These are phyloP conservation scores for Russula foetens DNA, from an alignment of 768 basidiomycete species.

Conservation along the genomic window DNA sequence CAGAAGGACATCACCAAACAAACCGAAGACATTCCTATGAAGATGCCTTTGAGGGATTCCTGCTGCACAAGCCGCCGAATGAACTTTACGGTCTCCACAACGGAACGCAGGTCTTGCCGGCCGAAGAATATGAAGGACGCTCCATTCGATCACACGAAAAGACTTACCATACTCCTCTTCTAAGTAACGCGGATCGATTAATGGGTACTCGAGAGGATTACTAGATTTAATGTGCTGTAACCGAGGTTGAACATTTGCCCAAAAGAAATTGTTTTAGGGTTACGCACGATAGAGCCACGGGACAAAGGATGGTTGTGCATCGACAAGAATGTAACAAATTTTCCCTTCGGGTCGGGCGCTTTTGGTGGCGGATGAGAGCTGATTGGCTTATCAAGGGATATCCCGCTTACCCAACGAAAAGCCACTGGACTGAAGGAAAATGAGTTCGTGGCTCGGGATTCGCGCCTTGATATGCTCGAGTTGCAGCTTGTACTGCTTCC, in stretches of 20 bases:
- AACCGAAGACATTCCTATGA: background rate
- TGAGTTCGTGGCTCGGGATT: conserved; percentile 7
- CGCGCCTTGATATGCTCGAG: conserved; percentile 5
- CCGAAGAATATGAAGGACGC: background rate
- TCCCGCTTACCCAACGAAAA: background rate
- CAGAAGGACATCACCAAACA: background rate
- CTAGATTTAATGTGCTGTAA: conserved; percentile 17
- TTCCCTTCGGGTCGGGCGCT: conserved; percentile 8
- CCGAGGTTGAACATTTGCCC: background rate
- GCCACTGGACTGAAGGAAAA: background rate
- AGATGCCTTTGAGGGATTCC: conserved; percentile 19
- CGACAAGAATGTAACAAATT: background rate
- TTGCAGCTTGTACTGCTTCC: conserved; percentile 14
- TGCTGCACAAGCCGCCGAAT: conserved; percentile 13
- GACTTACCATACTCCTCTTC: conserved; percentile 19
- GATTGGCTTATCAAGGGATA: no score
- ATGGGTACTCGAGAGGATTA: conserved; percentile 12
- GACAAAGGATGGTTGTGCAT: conserved; percentile 12
- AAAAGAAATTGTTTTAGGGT: background rate
- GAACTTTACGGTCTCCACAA: conserved; percentile 22
- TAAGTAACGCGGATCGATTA: conserved; percentile 19
- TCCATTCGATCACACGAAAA: background rate
- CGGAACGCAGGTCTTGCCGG: conserved; percentile 3
- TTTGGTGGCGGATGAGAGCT: background rate
- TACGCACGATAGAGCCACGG: conserved; percentile 19